Evolutionary conservation across 2,329 filamentous ascomycete species (phyloP), one percentile per base, ranked within the genome.

Genomic region (Diaporthe vaccinii): DNA sequence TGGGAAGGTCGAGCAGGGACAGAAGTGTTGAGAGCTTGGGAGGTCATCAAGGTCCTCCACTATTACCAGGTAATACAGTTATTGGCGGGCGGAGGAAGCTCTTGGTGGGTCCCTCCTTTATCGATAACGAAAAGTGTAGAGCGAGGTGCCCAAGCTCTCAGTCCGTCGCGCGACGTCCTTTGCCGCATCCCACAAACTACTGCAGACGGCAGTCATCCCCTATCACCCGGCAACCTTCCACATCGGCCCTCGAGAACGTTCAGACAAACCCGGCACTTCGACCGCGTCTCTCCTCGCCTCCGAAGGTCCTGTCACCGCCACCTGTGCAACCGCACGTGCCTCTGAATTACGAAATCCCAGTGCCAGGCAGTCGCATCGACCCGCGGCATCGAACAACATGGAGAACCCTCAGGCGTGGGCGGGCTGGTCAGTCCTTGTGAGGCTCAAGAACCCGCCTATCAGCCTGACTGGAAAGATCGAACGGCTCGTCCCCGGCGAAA

Each of bases 121-220:
- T 76, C 75, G 75, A 76, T 76, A 76, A 76, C 15, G 61, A 73
- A 76, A 70, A 75, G 74, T 70, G 65, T 74, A 59, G 65, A 70
- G 51, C 62, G 55, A 51, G 39, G 20, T 44, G 41, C 62, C 58
- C 65, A 71, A 74, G 73, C 73, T 74, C 57, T 69, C 65, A 22
- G n/a, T 55, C 31, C 46, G 31, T 53, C 49, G 46, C 65, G 65
- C 65, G 49, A 69, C 65, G 41, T 53, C 49, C 36, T 55, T 31
- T 53, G 65, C 65, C 65, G 65, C 34, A 69, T 69, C 65, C 70
- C 70, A 73, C 70, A 62, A 59, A 53, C 57, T 34, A 25, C 25
- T 31, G 25, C 53, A 59, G 14, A 62, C 68, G 28, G 68, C 55
- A 46, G 25, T n/a, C 53, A 73, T 53, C 70, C n/a, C 25, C 61